Conservation (phyloP, 1,284 basidiomycete species). For the Mycena sp. region DNA sequence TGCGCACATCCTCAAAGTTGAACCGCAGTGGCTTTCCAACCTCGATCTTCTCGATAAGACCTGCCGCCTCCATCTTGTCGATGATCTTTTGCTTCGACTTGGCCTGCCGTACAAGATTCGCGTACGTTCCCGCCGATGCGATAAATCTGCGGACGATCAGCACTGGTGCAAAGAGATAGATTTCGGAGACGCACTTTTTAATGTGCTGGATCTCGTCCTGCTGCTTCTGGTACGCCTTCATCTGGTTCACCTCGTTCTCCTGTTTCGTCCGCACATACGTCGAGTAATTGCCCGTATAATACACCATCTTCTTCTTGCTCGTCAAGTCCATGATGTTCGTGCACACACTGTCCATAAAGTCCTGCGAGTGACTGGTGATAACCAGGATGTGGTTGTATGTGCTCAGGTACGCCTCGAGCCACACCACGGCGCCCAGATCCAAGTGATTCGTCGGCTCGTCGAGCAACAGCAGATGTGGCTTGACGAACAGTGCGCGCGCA, state of each 20-base stretch:
- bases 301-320: constrained; percentile 85
- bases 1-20: constrained; percentile 96
- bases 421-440: constrained; percentile 97
- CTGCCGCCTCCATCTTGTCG: constrained; percentile 99
- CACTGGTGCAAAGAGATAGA: background rate
- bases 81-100: constrained; percentile 99
- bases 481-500: constrained; percentile 95
- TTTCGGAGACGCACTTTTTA: constrained; percentile 75
- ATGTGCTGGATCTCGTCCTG: constrained; percentile 99
- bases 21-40: constrained; percentile 80
- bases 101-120: constrained; percentile 97
- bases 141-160: constrained; percentile 75
- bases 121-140: constrained; percentile 98
- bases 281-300: constrained; percentile 97
- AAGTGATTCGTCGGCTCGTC: constrained; percentile 93
- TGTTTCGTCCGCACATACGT: constrained; percentile 95
- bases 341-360: constrained; percentile 98
- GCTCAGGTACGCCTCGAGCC: constrained; percentile 97
- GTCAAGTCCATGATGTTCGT: constrained; percentile 99
- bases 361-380: constrained; percentile 95
- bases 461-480: constrained; percentile 93
- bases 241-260: constrained; percentile 99
- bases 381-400: constrained; percentile 99
- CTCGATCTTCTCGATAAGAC: constrained; percentile 92
- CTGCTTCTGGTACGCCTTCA: constrained; percentile 99